These are phyloP conservation scores for Dioszegia crocea DNA, from an alignment of 768 basidiomycete genomes.

Conservation along the genomic window DNA sequence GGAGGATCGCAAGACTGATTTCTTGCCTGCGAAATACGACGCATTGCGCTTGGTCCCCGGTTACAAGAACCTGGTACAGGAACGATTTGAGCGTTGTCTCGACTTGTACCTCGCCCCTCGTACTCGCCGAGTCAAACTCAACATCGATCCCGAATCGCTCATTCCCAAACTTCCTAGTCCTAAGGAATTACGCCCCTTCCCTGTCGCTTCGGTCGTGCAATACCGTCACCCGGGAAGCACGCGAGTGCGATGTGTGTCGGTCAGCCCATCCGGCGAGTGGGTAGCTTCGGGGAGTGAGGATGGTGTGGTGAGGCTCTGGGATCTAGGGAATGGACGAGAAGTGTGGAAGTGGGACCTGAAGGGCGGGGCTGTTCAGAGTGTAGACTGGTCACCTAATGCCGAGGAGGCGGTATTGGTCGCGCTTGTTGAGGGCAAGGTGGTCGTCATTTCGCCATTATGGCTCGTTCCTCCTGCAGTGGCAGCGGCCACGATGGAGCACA, in stretches of 20 bases:
- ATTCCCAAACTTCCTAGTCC: slow-evolving; percentile 94
- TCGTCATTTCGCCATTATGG: slow-evolving; percentile 46
- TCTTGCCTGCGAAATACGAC: slow-evolving; percentile 78
- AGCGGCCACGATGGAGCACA: slow-evolving; percentile 59
- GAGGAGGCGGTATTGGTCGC: slow-evolving; percentile 61
- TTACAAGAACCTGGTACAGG: slow-evolving; percentile 84
- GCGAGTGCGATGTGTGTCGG: slow-evolving; percentile 67
- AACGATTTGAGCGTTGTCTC: slow-evolving; percentile 86
- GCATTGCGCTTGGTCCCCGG: slow-evolving; percentile 86
- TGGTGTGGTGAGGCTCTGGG: slow-evolving; percentile 84
- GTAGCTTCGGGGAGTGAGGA: slow-evolving; percentile 84
- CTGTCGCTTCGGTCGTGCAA: slow-evolving; percentile 70
- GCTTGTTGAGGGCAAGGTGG: slow-evolving; percentile 52
- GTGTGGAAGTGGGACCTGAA: slow-evolving; percentile 80
- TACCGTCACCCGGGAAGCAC: slow-evolving; percentile 63
- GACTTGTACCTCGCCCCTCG: slow-evolving; percentile 96
- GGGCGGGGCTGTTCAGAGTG: slow-evolving; percentile 66
- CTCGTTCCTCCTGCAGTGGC: slow-evolving; percentile 67
- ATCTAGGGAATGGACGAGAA: slow-evolving; percentile 80
- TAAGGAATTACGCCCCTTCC: slow-evolving; percentile 87
- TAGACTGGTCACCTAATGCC: slow-evolving; percentile 89
- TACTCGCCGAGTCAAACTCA: slow-evolving; percentile 67
- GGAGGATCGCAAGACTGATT: slow-evolving; percentile 84
- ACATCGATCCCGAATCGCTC: slow-evolving; percentile 83
- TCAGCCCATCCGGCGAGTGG: slow-evolving; percentile 89